A percentile compares a stretch with the other conserved stretches of the same genome.
phyloP scores from a whole-genome alignment of 108 stramenopile species.

The Skeletonema costatum region DNA sequence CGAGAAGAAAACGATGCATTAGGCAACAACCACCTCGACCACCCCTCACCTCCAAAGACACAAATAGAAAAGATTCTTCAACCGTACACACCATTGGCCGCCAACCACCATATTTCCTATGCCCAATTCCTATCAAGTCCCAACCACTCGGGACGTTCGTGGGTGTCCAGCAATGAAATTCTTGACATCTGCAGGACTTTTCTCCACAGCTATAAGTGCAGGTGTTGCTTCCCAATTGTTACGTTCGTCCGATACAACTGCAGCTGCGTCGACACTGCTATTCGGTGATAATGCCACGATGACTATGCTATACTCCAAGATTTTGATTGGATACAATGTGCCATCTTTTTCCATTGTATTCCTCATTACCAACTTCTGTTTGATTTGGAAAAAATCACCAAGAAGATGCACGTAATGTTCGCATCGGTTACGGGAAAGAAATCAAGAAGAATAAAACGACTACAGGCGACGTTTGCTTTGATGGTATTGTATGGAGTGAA shows the following conservation, averaged over 20 bases:
- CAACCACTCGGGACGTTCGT: slow-evolving; percentile 28
- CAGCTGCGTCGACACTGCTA: not conserved
- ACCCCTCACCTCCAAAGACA: slow-evolving; percentile 6
- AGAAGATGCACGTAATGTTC: not conserved
- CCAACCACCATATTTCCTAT: slow-evolving; percentile 34
- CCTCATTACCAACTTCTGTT: not conserved
- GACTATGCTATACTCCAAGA: slow-evolving; percentile 1
- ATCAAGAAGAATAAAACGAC: slow-evolving; percentile 35
- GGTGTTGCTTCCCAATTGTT: slow-evolving; percentile 19
- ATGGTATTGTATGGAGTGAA: slow-evolving; percentile 33
- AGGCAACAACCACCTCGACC: not conserved
- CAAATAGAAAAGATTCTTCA: slow-evolving; percentile 26
- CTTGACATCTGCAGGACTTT: slow-evolving; percentile 29
- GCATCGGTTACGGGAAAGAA: slow-evolving; percentile 15
- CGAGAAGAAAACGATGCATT: slow-evolving; percentile 7
- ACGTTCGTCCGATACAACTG: slow-evolving; percentile 1
- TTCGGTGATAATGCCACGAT: not conserved
- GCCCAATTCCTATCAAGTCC: slow-evolving; percentile 35
- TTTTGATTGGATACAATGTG: slow-evolving; percentile 6
- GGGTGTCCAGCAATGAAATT: slow-evolving; percentile 27
- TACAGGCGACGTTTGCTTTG: slow-evolving; percentile 28
- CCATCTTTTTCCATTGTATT: not conserved
- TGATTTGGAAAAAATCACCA: not conserved
- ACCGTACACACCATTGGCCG: slow-evolving; percentile 15
- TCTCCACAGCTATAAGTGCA: slow-evolving; percentile 26